Base-by-base conservation (phyloP, 1,284 basidiomycete species). In the Puccinia novopanici region DNA sequence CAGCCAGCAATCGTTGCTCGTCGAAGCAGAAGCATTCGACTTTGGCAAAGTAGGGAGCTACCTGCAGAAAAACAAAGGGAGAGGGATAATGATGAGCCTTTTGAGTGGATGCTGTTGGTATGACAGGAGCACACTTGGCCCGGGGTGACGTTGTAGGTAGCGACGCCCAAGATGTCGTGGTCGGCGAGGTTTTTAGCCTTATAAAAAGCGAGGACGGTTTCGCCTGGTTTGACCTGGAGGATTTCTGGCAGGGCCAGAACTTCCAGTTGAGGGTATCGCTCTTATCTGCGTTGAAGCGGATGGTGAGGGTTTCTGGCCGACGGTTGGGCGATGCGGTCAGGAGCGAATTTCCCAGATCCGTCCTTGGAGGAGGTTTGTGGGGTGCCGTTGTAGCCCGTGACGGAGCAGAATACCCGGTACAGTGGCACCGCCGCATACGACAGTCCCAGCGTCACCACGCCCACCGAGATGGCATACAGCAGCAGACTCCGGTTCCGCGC, bases 21-120 rank as follows among this genome's bases (percentile, higher is more conserved):
- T 99, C 97, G 84, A 99, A 99, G 87, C 97, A 99, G 88, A 99
- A 99, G 84, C 97, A 99, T 86, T 99, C 97, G 10, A 99, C 95
- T 88, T 99, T 99, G 80, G 95, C 94, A 85, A 99, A 99, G 86
- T 98, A 99, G 0, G 96, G 95, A 8, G 97, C 97, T 83, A 98
- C 90, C 94, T 98, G 34, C 12, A 13, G 13, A 45, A 3, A 42
- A 45, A 22, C 22, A 27, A 3, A 57, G 40, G 54, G 48, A 30
- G 17, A 34, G 30, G 48, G 52, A 22, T n/a, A n/a, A n/a, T n/a
- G n/a, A n/a, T n/a, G n/a, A n/a, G n/a, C n/a, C n/a, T n/a, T n/a
- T n/a, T n/a, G n/a, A n/a, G n/a, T n/a, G n/a, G n/a, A n/a, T 37
- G 4, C 30, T 48, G 4, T 42, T 42, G 42, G 50, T 48, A 40